Percentiles rank a stretch among this genome's conserved stretches.
These are phyloP conservation scores for Oenanthe javanica DNA, from an alignment of 140 eudicot species.

Conservation along the genomic window DNA sequence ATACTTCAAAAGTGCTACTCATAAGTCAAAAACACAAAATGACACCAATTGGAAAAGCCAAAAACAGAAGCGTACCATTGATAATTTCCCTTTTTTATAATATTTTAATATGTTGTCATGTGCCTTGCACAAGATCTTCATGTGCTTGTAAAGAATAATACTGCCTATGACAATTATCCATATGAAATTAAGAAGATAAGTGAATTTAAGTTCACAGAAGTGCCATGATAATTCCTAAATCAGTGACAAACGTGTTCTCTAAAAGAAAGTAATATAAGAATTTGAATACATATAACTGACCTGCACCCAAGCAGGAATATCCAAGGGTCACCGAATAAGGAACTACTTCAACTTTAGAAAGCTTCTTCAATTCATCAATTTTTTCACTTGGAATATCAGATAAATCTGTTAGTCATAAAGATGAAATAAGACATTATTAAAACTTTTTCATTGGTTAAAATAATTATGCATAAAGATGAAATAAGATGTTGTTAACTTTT, in stretches of 20 bases:
- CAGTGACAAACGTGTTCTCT: not conserved
- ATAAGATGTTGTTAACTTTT: not conserved
- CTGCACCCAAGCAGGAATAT: constrained; percentile 94
- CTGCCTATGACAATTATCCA: not conserved
- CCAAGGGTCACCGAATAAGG: constrained; percentile 88
- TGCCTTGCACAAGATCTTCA: not conserved
- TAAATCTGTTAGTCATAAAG: constrained; percentile 46
- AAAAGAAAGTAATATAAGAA: constrained; percentile 6
- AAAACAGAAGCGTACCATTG: too few species aligned
- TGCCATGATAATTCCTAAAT: not conserved
- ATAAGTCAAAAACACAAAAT: too few species aligned
- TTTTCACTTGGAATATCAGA: constrained; percentile 66
- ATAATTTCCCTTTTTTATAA: too few species aligned
- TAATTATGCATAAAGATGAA: not conserved
- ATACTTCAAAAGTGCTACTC: too few species aligned
- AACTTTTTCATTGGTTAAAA: not conserved
- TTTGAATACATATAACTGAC: constrained; percentile 30
- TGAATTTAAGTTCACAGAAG: too few species aligned
- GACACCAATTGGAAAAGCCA: too few species aligned
- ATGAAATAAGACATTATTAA: not conserved
- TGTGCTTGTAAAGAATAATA: not conserved
- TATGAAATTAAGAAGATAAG: not conserved
- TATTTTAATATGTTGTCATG: not conserved
- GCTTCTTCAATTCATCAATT: constrained; percentile 54
- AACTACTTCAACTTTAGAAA: constrained; percentile 63